Percentiles rank a stretch among this genome's conserved stretches.
These are phyloP conservation scores for Suillus weaverae DNA, from an alignment of 768 basidiomycete genomes.

Conservation along the genomic window DNA sequence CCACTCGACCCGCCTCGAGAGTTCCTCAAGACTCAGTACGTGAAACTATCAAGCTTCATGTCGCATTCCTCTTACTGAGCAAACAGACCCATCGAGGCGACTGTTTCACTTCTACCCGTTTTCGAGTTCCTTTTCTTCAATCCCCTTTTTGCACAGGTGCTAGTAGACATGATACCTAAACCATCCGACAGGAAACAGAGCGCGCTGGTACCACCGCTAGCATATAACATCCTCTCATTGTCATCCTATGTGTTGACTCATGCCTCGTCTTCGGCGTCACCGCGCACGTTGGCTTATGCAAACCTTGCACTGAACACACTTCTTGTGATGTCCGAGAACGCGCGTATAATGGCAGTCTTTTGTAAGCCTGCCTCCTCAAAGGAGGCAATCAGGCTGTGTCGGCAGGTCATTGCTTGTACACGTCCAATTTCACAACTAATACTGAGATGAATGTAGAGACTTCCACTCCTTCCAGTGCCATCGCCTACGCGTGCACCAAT, in stretches of 20 bases:
- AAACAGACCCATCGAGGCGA: conserved; percentile 61
- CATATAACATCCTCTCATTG: conserved; percentile 52
- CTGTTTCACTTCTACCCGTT: conserved; percentile 56
- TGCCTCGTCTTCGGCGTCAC: conserved; percentile 58
- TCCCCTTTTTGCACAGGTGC: conserved; percentile 45
- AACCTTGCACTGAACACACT: conserved; percentile 55
- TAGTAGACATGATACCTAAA: conserved; percentile 39
- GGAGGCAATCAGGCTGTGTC: conserved; percentile 55
- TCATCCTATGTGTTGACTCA: conserved; percentile 69
- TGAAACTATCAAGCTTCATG: not conserved
- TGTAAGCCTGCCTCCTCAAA: conserved; percentile 35
- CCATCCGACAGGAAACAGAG: not conserved
- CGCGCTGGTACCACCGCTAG: conserved; percentile 35
- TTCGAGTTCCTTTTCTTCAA: conserved; percentile 62
- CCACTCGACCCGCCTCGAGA: conserved; percentile 50
- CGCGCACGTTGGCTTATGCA: conserved; percentile 63
- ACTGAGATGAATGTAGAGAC: conserved; percentile 37
- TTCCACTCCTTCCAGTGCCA: conserved; percentile 49
- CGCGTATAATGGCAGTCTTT: conserved; percentile 46
- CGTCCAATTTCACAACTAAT: not conserved
- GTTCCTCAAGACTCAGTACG: conserved; percentile 59
- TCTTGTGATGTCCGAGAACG: conserved; percentile 50
- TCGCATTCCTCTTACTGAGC: conserved; percentile 3
- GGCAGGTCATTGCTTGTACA: conserved; percentile 47
- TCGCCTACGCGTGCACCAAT: conserved; percentile 44